A percentile compares a stretch with the other conserved stretches of the same genome.
Conservation (phyloP, 129 eudicot species). For the Escallonia rubra region DNA sequence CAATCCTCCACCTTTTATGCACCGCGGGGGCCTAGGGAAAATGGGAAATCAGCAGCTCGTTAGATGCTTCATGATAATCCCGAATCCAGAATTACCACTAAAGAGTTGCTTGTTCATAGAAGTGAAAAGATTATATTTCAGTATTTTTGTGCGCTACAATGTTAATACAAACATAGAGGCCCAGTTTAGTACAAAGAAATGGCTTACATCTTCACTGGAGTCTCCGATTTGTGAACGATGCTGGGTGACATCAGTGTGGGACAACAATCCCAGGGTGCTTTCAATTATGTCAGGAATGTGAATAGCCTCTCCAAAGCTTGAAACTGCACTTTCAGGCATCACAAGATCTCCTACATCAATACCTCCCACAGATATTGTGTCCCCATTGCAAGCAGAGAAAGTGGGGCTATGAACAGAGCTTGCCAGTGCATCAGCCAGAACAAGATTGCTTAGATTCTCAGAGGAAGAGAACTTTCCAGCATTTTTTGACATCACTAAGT, state of each 20-base stretch:
- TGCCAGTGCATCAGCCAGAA: constrained; percentile 49
- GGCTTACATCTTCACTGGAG: constrained; percentile 68
- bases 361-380: constrained; percentile 40
- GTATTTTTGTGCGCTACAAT: too few relatives aligned
- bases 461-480: constrained; percentile 57
- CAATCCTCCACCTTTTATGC: too few relatives aligned
- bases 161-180: too few relatives aligned
- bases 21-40: too few relatives aligned
- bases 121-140: too few relatives aligned
- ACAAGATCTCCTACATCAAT: constrained; percentile 62
- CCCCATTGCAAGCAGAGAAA: constrained; percentile 72
- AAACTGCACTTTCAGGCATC: constrained; percentile 51
- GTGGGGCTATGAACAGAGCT: constrained; percentile 70
- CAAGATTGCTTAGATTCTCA: constrained; percentile 60
- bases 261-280: constrained; percentile 70
- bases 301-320: constrained; percentile 60
- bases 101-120: too few relatives aligned
- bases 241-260: constrained; percentile 69
- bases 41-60: too few relatives aligned
- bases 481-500: constrained; percentile 44
- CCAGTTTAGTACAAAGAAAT: neutral
- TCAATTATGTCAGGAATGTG: constrained; percentile 88
- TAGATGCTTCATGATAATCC: too few relatives aligned
- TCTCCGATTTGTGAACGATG: constrained; percentile 60
- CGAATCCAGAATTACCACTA: too few relatives aligned